phyloP scores from a whole-genome alignment of 2,329 filamentous ascomycete species.

The Ophiosphaerella korrae region DNA sequence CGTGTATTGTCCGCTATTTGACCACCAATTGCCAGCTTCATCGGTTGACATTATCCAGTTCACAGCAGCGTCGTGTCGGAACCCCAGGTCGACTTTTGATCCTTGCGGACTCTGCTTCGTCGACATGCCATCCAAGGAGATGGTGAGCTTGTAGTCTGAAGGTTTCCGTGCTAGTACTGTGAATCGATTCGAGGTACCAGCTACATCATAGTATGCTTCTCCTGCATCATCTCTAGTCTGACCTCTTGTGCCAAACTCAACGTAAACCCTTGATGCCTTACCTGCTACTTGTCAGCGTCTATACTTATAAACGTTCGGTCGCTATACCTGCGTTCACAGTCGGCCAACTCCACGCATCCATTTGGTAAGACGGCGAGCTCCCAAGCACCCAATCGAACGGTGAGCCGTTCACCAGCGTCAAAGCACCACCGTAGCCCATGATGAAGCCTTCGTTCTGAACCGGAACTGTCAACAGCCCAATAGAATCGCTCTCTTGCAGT shows the following conservation, averaged over 20 bases:
- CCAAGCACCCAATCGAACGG: slow-evolving; percentile 45
- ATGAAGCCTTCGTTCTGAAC: slow-evolving; percentile 9
- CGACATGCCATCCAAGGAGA: slow-evolving; percentile 33
- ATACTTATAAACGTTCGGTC: not conserved
- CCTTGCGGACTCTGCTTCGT: slow-evolving; percentile 42
- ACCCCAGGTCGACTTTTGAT: slow-evolving; percentile 41
- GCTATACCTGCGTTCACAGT: slow-evolving; percentile 33
- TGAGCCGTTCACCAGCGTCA: slow-evolving; percentile 50
- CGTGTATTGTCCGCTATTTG: slow-evolving; percentile 41
- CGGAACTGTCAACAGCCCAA: not conserved
- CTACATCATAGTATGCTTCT: slow-evolving; percentile 43
- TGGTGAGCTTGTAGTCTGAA: slow-evolving; percentile 37
- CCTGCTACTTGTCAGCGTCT: slow-evolving; percentile 12
- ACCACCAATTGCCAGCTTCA: slow-evolving; percentile 42
- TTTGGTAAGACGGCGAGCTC: slow-evolving; percentile 43
- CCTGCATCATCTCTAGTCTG: slow-evolving; percentile 40
- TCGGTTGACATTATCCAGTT: slow-evolving; percentile 48
- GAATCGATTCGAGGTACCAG: slow-evolving; percentile 36
- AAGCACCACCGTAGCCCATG: slow-evolving; percentile 41
- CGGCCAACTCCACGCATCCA: slow-evolving; percentile 47
- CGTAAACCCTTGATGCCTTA: slow-evolving; percentile 35
- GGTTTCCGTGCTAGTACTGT: slow-evolving; percentile 38
- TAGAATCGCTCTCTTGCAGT: not conserved
- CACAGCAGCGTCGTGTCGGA: slow-evolving; percentile 42
- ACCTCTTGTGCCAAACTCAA: slow-evolving; percentile 39